Evolutionary conservation across 1,284 basidiomycete species (phyloP), one percentile per base, ranked within the genome.

Genomic region (Naganishia sp.): DNA sequence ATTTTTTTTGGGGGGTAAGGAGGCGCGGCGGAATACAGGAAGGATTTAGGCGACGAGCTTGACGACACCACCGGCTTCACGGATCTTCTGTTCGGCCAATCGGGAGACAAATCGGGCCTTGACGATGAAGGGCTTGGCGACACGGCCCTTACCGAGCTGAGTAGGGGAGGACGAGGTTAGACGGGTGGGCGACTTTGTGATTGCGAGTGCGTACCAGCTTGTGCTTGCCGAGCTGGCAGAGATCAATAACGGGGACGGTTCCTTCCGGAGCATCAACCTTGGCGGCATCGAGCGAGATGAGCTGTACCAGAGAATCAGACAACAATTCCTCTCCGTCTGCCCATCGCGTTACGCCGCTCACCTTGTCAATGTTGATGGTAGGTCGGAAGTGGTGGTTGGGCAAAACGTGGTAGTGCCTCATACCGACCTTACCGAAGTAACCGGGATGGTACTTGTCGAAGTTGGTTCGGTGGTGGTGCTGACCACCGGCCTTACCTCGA

Each of bases 401-500:
- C 69, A 92, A 94, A 71, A 93, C 82, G 83, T 99, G 95, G 92
- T 90, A 99, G 83, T 90, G 89, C 77, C 95, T 88, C 94, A 98
- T 98, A 92, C 92, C 92, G 79, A 94, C 92, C 84, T 97, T 97
- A 85, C 93, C 93, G 81, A 95, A 97, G 90, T 96, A 96, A 90
- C 93, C 81, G 72, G 69, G 71, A 69, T 96, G 93, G 89, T 90
- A 95, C 74, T 81, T 82, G 73, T 81, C 82, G 68, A 83, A 78
- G 77, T 82, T 83, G 77, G 83, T 85, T 70, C 95, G 86, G 89
- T 99, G 96, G 86, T 99, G 95, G 85, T 98, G 95, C 84, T 89
- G 86, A 88, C 96, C 95, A 94, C 95, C 96, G 84, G 95, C 95
- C 78, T 98, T 90, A 97, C 95, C 95, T 83, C 95, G 92, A 92